Base-by-base conservation (phyloP, 495 filamentous ascomycete species). In the Penicillium subrubescens region DNA sequence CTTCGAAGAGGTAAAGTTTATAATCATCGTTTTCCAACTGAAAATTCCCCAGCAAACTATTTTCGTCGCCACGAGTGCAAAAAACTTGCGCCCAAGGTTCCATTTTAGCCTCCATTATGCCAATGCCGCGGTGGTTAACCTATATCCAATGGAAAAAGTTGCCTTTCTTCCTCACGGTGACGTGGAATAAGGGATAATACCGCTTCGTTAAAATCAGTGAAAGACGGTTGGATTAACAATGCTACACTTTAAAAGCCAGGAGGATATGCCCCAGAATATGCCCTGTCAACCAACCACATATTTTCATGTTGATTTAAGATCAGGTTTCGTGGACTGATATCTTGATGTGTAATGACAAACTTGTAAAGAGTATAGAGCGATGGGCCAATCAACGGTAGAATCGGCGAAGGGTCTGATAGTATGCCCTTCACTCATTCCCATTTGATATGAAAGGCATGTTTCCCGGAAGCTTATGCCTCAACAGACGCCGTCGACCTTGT, bases 91-190 rank as follows among this genome's bases (percentile, higher is more conserved):
- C n/a, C n/a, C n/a, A n/a, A n/a, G n/a, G n/a, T n/a, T 59, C 57
- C 39, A 59, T 34, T 25, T 44, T 39, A 59, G 57, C 57, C 35
- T 59, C 57, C 39, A 21, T 58, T 53, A 67, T 21, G 70, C 67
- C 35, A 72, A 44, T 59, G 83, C 93, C 31, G 90, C 88, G 2
- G 86, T 94, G 37, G 93, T 75, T 33, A 68, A 61, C 43, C 62
- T 65, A 57, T 68, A 73, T 68, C 21, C 39, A 65, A 70, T 68
- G 11, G 67, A 66, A 41, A 50, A 37, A 70, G 58, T 53, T 73
- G 63, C 41, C 19, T 14, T 59, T 70, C 63, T 43, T 73, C 61
- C 39, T 61, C 31, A 29, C 60, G 67, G 35, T 61, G 68, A 0
- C 67, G 59, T 55, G 70, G 65, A 31, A 73, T 54, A 41, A 66